These are phyloP conservation scores for Ophiostoma montium DNA, from an alignment of 2,329 filamentous ascomycete species.

Conservation along the genomic window DNA sequence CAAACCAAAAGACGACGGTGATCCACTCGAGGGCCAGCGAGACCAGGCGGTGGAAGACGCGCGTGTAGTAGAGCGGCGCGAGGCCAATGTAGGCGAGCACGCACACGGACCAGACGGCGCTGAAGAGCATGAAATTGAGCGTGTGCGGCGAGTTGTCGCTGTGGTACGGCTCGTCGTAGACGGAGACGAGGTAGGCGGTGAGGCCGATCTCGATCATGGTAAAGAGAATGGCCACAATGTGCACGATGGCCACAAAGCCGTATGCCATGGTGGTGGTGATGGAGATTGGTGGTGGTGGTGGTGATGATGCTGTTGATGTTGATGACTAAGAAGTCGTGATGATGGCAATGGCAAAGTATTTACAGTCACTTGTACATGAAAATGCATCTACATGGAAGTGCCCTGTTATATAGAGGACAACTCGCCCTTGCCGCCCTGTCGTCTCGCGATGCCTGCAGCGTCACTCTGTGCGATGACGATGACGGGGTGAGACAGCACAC, in stretches of 20 bases:
- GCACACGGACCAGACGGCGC: conserved; percentile 60
- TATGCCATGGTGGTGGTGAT: conserved; percentile 30
- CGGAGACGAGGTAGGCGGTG: conserved; percentile 50
- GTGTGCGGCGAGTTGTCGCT: conserved; percentile 31
- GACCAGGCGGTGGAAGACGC: conserved; percentile 47
- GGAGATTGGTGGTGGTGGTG: background rate
- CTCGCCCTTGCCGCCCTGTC: too few species aligned
- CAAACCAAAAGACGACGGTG: conserved; percentile 83
- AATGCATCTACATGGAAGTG: too few species aligned
- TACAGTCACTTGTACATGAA: too few species aligned
- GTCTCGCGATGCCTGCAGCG: too few species aligned
- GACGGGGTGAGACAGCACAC: too few species aligned
- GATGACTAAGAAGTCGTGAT: too few species aligned
- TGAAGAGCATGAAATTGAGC: conserved; percentile 70
- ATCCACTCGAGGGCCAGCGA: conserved; percentile 55
- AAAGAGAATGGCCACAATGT: conserved; percentile 52
- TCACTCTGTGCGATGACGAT: too few species aligned
- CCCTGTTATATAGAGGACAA: too few species aligned
- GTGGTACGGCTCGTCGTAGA: conserved; percentile 24
- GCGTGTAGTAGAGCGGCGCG: conserved; percentile 47
- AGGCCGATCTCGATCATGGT: conserved; percentile 63
- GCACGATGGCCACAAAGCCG: conserved; percentile 46
- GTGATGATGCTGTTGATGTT: background rate
- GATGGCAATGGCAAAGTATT: too few species aligned
- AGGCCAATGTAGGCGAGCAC: conserved; percentile 56